phyloP scores from a whole-genome alignment of 305 asterid genomes.

The Fraxinus baroniana region DNA sequence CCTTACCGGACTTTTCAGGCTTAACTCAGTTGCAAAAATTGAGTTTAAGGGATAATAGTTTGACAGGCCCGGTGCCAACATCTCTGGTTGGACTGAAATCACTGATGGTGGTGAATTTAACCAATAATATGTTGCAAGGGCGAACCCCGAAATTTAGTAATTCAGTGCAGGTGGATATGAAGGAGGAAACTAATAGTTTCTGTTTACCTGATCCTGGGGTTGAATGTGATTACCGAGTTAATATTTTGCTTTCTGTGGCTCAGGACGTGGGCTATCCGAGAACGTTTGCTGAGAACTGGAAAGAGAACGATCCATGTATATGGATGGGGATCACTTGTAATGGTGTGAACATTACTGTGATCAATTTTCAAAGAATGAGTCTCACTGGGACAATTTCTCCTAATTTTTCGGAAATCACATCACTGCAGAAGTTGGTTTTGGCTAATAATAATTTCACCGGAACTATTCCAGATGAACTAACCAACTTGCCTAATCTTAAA shows the following conservation, averaged over 20 bases:
- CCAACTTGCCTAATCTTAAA: constrained; percentile 47
- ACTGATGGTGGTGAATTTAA: constrained; percentile 52
- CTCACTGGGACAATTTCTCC: constrained; percentile 75
- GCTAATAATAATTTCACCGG: constrained; percentile 62
- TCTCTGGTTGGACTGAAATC: constrained; percentile 50
- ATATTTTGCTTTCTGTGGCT: constrained; percentile 51
- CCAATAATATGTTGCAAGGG: constrained; percentile 78
- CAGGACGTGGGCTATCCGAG: constrained; percentile 54
- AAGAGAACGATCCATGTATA: constrained; percentile 65
- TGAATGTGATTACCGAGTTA: constrained; percentile 57
- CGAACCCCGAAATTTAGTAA: constrained; percentile 51
- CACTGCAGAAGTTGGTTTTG: constrained; percentile 60
- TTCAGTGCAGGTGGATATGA: constrained; percentile 47
- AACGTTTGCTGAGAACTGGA: constrained; percentile 62
- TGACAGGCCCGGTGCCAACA: constrained; percentile 74
- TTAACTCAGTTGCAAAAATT: constrained; percentile 44
- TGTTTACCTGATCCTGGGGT: constrained; percentile 54
- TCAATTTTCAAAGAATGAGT: constrained; percentile 60
- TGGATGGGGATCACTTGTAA: constrained; percentile 75
- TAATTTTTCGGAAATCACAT: constrained; percentile 38
- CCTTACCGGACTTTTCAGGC: constrained; percentile 66
- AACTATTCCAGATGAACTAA: constrained; percentile 61
- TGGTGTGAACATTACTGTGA: constrained; percentile 48
- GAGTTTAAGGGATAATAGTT: constrained; percentile 61
- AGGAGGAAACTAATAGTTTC: constrained; percentile 46